Conservation (phyloP, 129 eudicot genomes). For the Smallanthus sonchifolius region DNA sequence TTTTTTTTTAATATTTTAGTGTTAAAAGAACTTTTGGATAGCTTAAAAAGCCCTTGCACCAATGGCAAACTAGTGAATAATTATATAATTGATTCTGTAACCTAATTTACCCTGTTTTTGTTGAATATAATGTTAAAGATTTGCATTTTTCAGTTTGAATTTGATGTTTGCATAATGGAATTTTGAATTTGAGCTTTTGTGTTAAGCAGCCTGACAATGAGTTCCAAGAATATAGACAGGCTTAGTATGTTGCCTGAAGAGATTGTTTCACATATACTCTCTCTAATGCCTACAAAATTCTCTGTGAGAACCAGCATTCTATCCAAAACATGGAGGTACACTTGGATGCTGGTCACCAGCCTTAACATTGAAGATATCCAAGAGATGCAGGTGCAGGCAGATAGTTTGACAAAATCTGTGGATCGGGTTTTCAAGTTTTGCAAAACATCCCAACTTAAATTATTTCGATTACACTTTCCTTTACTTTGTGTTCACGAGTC, state of each 20-base stretch:
- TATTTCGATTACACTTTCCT: background rate
- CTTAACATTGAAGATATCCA: background rate
- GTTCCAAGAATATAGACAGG: background rate
- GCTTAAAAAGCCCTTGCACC: too few species aligned
- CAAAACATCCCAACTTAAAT: conserved; percentile 6
- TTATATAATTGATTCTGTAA: too few species aligned
- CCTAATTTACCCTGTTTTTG: too few species aligned
- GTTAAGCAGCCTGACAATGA: too few species aligned
- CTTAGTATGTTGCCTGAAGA: background rate
- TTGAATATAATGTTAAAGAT: too few species aligned
- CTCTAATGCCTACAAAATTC: background rate
- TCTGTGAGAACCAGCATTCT: background rate
- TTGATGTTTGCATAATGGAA: too few species aligned
- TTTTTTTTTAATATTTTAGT: too few species aligned
- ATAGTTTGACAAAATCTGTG: background rate
- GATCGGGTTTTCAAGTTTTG: background rate
- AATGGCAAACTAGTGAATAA: too few species aligned
- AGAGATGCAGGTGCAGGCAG: background rate
- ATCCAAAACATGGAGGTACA: background rate
- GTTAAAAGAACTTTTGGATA: too few species aligned
- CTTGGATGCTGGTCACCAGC: background rate
- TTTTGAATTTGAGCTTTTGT: too few species aligned
- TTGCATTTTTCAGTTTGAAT: too few species aligned
- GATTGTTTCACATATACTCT: background rate
- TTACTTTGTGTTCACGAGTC: background rate